These are phyloP conservation scores for Nicotiana rustica DNA, from an alignment of 305 asterid species.

Conservation along the genomic window DNA sequence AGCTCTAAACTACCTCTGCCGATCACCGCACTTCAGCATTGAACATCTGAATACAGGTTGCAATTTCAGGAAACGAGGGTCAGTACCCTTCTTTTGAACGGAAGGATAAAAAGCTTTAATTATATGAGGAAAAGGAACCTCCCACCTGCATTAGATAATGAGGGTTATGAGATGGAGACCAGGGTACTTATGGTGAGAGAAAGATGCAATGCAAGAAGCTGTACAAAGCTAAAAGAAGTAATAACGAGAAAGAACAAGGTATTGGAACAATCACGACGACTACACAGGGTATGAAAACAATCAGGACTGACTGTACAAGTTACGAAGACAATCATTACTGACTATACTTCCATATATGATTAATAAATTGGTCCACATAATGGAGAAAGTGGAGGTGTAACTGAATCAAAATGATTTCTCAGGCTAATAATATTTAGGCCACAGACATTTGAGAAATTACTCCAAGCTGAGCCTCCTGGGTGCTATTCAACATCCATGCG, in stretches of 20 bases:
- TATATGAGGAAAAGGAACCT: constrained; percentile 84
- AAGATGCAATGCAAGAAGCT: constrained; percentile 27
- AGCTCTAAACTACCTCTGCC: constrained; percentile 67
- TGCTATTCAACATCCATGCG: neutral
- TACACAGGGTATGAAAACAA: neutral
- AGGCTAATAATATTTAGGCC: neutral
- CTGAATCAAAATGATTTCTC: constrained; percentile 14
- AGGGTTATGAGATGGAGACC: constrained; percentile 34
- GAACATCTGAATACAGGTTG: constrained; percentile 92
- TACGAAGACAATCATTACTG: neutral
- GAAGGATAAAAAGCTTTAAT: constrained; percentile 65
- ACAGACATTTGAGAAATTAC: constrained; percentile 13
- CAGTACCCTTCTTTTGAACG: constrained; percentile 59
- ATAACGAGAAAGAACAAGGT: neutral
- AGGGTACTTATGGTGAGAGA: constrained; percentile 5
- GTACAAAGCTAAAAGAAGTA: constrained; percentile 13
- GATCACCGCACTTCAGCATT: constrained; percentile 66
- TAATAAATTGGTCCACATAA: constrained; percentile 19
- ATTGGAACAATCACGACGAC: neutral
- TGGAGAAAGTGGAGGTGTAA: neutral
- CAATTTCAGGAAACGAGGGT: constrained; percentile 91
- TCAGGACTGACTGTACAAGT: neutral
- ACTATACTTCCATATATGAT: constrained; percentile 7
- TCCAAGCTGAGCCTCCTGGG: neutral
- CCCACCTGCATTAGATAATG: constrained; percentile 74